Base-by-base conservation (phyloP, 2,329 filamentous ascomycete genomes). In the Acrocalymma vagum region DNA sequence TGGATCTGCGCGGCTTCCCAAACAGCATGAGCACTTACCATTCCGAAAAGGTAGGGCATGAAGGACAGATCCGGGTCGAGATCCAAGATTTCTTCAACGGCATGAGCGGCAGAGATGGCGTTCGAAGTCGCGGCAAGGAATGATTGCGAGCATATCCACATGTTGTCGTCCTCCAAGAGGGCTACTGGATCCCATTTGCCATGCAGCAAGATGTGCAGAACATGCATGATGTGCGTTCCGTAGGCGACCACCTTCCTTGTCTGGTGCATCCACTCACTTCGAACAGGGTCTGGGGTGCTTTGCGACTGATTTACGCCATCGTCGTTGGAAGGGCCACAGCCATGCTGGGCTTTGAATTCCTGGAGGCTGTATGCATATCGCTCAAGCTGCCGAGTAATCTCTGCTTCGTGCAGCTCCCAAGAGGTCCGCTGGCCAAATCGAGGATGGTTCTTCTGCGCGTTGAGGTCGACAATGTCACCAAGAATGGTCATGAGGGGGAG, bases 1-100 rank as follows among this genome's bases (percentile, higher is more conserved):
- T 13, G 9, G 10, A 10, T 26, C n/a, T 28, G 15, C 38, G 25
- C n/a, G 4, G 17, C 5, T 20, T n/a, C 9, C 13, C 7, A 20
- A n/a, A 10, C 22, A 31, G 6, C 3, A n/a, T 5, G 14, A 25
- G n/a, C n/a, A 80, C 81, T 53, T 37, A 64, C 60, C 62, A 96
- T 93, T 46, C 91, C 92, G 57, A 95, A 96, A 74, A 96, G 93
- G 75, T 95, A 96, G 3, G 92, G 91, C 90, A 96, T 96, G 69
- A 95, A 95, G 64, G 92, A 92, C 26, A 96, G 78, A 46, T 93
- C 90, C 0, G 92, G 90, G 62, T 96, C 92, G 61, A 89, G 89
- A 59, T 95, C 90, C 29, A 96, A 81, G 36, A 96, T 94, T 51
- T 89, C 85, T 53, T 83, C 84, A 45, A 95, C 89, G 6, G 92